Evolutionary conservation across 257 asterid genomes (phyloP).

Genomic region (Petrea volubilis): DNA sequence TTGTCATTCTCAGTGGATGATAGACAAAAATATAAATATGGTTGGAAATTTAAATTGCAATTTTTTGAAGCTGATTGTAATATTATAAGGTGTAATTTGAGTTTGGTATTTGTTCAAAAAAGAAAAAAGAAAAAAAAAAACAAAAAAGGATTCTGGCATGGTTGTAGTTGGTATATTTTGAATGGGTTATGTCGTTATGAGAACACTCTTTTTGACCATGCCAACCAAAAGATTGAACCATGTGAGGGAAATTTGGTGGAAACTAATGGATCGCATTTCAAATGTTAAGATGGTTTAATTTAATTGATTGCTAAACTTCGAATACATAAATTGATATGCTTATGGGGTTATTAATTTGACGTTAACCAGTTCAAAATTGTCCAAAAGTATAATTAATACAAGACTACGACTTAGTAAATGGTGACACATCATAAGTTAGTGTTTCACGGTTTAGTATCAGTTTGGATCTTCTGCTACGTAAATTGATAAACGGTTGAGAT

Average conservation of each 20-base stretch:
- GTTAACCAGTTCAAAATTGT: background rate
- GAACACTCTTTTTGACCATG: conserved; percentile 24
- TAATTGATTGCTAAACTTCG: no score
- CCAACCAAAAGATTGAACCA: background rate
- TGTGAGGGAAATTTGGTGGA: background rate
- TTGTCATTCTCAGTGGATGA: background rate
- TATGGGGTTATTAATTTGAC: no score
- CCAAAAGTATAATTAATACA: background rate
- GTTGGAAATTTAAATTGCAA: background rate
- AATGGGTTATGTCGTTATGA: background rate
- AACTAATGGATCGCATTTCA: no score
- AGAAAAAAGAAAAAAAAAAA: no score
- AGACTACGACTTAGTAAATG: background rate
- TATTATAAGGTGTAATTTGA: background rate
- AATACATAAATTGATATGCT: no score
- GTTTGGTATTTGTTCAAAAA: no score
- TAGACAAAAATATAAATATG: background rate
- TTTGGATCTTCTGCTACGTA: no score
- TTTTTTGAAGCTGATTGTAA: conserved; percentile 1
- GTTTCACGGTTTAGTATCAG: background rate
- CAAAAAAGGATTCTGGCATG: background rate
- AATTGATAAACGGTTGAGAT: no score
- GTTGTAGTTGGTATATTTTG: background rate
- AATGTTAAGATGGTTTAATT: background rate
- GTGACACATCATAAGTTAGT: background rate